These are phyloP conservation scores for Takakia lepidozioides DNA, from an alignment of 225 moss, liverwort and hornwort genomes.

Conservation along the genomic window DNA sequence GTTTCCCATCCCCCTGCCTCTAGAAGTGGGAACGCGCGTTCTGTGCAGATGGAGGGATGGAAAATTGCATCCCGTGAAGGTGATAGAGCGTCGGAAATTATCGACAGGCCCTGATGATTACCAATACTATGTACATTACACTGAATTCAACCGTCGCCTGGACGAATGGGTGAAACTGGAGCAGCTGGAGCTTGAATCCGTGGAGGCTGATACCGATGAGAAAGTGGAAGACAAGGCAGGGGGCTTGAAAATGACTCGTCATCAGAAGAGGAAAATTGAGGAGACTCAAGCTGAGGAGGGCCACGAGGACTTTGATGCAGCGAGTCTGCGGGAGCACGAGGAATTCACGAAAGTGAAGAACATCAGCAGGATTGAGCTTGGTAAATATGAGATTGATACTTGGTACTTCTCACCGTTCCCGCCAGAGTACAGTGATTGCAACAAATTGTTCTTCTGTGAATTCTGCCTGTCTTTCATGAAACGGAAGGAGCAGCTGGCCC, in stretches of 20 bases:
- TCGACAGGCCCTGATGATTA: slow-evolving; percentile 78
- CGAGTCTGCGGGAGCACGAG: slow-evolving; percentile 91
- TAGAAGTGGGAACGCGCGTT: slow-evolving; percentile 86
- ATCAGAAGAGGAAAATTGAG: slow-evolving; percentile 93
- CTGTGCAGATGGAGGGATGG: slow-evolving; percentile 88
- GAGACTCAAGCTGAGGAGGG: slow-evolving; percentile 98
- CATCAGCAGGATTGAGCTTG: slow-evolving; percentile 91
- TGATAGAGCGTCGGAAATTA: slow-evolving; percentile 88
- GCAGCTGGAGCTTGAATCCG: slow-evolving; percentile 72
- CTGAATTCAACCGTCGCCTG: slow-evolving; percentile 68
- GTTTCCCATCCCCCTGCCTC: slow-evolving; percentile 47
- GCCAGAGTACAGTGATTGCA: slow-evolving; percentile 89
- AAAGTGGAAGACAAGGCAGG: slow-evolving; percentile 97
- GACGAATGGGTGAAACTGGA: slow-evolving; percentile 77
- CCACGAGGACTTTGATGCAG: slow-evolving; percentile 93
- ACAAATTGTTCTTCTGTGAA: slow-evolving; percentile 87
- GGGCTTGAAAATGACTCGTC: slow-evolving; percentile 88
- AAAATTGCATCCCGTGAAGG: slow-evolving; percentile 91
- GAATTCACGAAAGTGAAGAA: slow-evolving; percentile 98
- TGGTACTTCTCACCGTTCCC: slow-evolving; percentile 99
- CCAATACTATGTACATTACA: slow-evolving; percentile 92
- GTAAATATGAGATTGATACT: slow-evolving; percentile 91
- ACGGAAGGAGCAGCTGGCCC: slow-evolving; percentile 88
- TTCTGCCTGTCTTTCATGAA: slow-evolving; percentile 95
- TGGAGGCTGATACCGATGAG: slow-evolving; percentile 89